Conservation (phyloP, 192 early-diverging fungal species). For the Phlyctochytrium arcticum region DNA sequence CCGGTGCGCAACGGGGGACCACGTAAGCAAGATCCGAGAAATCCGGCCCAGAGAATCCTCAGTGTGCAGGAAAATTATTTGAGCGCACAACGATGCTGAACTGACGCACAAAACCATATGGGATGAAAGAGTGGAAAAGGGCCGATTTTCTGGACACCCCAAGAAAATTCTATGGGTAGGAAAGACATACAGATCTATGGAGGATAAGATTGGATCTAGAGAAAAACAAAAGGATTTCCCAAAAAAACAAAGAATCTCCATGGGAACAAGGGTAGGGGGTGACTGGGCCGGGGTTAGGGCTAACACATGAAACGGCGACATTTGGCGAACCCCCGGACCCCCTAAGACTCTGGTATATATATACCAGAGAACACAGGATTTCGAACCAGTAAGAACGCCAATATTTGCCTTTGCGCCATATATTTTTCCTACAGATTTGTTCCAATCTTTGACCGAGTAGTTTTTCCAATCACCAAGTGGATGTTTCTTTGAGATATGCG, state of each 20-base stretch:
- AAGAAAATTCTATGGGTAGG: too few relatives aligned
- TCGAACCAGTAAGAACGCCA: not conserved
- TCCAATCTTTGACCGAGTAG: constrained; percentile 7
- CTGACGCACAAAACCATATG: too few relatives aligned
- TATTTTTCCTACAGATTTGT: not conserved
- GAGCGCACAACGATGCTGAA: too few relatives aligned
- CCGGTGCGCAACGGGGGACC: too few relatives aligned
- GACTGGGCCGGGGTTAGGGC: too few relatives aligned
- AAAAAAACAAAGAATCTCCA: constrained; percentile 3
- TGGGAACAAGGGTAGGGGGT: too few relatives aligned
- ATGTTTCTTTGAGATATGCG: not conserved
- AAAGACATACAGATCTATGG: too few relatives aligned
- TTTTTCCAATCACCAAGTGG: constrained; percentile 3
- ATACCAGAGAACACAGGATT: constrained; percentile 1
- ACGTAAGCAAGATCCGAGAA: too few relatives aligned
- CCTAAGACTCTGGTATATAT: not conserved
- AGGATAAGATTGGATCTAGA: not conserved
- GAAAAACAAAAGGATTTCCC: constrained; percentile 8
- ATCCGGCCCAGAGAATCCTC: too few relatives aligned
- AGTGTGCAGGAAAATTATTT: too few relatives aligned
- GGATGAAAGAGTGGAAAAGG: too few relatives aligned
- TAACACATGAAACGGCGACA: not conserved
- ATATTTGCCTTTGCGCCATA: not conserved
- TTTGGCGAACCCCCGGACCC: not conserved
- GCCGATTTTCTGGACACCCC: too few relatives aligned